phyloP scores from a whole-genome alignment of 345 rosid species.

The Cardamine occulta region DNA sequence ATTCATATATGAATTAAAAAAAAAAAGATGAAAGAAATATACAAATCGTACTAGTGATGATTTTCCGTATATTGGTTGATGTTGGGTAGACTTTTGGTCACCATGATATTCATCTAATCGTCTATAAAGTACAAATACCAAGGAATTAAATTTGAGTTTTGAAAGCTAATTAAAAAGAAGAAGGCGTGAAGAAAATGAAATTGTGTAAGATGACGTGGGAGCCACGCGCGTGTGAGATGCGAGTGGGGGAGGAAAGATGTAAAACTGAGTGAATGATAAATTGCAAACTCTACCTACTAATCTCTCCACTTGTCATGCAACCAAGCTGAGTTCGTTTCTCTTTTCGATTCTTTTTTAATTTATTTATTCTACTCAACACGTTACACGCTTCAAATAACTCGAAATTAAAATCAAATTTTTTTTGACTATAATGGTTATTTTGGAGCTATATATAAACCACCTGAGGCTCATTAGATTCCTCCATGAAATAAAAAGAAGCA shows the following conservation, averaged over 20 bases:
- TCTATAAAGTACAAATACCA: constrained; percentile 21
- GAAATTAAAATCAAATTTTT: constrained; percentile 6
- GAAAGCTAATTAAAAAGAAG: constrained; percentile 27
- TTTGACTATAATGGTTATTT: constrained; percentile 38
- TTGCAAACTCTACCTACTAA: constrained; percentile 63
- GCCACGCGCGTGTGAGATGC: constrained; percentile 32
- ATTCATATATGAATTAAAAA: background rate
- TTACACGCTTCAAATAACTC: constrained; percentile 39
- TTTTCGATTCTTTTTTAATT: constrained; percentile 22
- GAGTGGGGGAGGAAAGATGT: constrained; percentile 18
- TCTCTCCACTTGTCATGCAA: constrained; percentile 76
- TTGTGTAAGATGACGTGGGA: background rate
- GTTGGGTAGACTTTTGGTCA: constrained; percentile 35
- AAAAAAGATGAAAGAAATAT: background rate
- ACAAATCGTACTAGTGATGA: constrained; percentile 8
- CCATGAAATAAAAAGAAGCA: constrained; percentile 30
- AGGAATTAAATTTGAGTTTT: constrained; percentile 1
- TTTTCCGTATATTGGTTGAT: constrained; percentile 22
- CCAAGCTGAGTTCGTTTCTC: constrained; percentile 50
- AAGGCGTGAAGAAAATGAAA: constrained; percentile 41
- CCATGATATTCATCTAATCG: constrained; percentile 18
- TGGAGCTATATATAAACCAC: constrained; percentile 48
- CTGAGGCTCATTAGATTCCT: constrained; percentile 36
- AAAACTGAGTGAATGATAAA: constrained; percentile 44
- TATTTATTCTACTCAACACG: constrained; percentile 31